Base-by-base conservation (phyloP, 208 protist genomes). In the Porcisia hertigi region DNA sequence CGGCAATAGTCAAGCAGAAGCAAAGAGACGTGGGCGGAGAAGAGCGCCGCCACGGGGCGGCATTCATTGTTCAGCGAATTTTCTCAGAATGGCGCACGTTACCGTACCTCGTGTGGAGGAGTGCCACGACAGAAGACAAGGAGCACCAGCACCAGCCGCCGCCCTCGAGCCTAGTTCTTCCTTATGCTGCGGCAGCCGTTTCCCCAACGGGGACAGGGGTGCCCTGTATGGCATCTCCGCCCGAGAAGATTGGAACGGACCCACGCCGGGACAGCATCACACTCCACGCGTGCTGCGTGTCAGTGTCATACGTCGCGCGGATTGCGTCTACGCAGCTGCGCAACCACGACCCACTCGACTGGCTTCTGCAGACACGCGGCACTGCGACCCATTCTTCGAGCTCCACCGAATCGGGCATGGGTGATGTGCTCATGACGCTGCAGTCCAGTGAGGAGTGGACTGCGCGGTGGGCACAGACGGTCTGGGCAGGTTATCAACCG, bases 61-160 rank as follows among this genome's bases (percentile, higher is more conserved):
- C 54, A 65, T 79, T 84, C n/a, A 69, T 84, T 16, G 77, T 78
- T 7, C 63, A 85, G 23, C n/a, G 64, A 34, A 59, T 85, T 36
- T 81, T 78, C 30, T 82, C 72, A 0, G 77, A 82, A 36, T 52
- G 25, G 5, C 77, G 77, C 63, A 82, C 72, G 39, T 49, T 69
- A 69, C 77, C 76, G 39, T 81, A 81, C 55, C 59, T 81, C 4
- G 45, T 36, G 39, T 47, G 71, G 47, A 52, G 14, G 47, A 34
- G 23, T 23, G 47, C 14, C 5, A 57, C 66, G 11, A 18, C 66
- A 52, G 66, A 39, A 8, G 2, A 58, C n/a, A 16, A 62, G 5
- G 34, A 25, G 25, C 53, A 8, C 18, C 39, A 7, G 59, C 53
- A 67, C 23, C 59, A 71, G 18, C 41, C 66, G 3, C 77, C 67